Evolutionary conservation across 805 yeast species (phyloP).

Genomic region (Dipodascopsis uninucleata): DNA sequence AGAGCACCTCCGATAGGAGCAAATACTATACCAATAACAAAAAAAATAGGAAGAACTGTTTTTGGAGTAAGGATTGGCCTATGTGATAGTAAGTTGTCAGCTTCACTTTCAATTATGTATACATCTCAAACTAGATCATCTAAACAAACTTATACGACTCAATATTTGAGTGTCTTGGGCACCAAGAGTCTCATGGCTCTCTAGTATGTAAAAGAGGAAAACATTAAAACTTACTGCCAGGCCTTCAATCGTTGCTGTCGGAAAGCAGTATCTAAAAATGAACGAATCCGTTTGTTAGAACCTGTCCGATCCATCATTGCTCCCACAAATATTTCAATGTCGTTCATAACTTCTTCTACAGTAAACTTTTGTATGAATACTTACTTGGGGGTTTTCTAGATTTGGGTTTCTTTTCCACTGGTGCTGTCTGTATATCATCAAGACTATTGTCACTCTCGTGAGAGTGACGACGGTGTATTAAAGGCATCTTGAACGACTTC

Average conservation of each 20-base stretch:
- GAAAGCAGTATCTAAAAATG: slow-evolving; percentile 39
- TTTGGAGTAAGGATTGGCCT: slow-evolving; percentile 84
- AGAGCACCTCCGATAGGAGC: slow-evolving; percentile 90
- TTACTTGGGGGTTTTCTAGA: slow-evolving; percentile 41
- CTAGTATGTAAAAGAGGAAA: too few species aligned
- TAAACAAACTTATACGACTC: background rate
- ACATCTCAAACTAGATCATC: background rate
- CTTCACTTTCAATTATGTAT: background rate
- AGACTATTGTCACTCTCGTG: slow-evolving; percentile 22
- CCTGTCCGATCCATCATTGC: too few species aligned
- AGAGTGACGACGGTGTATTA: slow-evolving; percentile 12
- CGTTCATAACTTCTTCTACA: background rate
- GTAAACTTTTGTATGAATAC: background rate
- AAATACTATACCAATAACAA: slow-evolving; percentile 70
- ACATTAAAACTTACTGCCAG: slow-evolving; percentile 55
- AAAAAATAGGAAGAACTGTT: slow-evolving; percentile 80
- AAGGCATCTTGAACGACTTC: slow-evolving; percentile 11
- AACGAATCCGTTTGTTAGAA: background rate
- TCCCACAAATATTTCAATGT: too few species aligned
- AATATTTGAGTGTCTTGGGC: slow-evolving; percentile 1
- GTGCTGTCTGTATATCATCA: slow-evolving; percentile 23
- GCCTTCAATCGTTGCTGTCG: slow-evolving; percentile 60
- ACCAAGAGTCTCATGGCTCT: too few species aligned
- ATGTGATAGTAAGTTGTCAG: background rate
- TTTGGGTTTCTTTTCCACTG: slow-evolving; percentile 37